phyloP scores from a whole-genome alignment of 352 stramenopile species.

The Globisporangium nunn region DNA sequence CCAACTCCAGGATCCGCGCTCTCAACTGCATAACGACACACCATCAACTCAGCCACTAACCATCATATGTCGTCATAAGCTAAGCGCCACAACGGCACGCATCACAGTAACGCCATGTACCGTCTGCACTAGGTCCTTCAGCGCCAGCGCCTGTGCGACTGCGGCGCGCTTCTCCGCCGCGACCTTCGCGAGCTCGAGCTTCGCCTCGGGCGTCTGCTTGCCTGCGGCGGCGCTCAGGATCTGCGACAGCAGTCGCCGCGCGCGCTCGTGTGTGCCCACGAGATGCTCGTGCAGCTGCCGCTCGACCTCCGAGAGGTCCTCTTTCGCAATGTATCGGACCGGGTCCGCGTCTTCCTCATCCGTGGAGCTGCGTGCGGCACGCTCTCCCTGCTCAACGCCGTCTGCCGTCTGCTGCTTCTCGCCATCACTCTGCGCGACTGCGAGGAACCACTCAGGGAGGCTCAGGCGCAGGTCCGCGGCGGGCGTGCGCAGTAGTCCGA shows the following conservation, averaged over 20 bases:
- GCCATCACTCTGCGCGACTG: slow-evolving; percentile 37
- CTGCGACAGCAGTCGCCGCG: slow-evolving; percentile 27
- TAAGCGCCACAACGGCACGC: too few species aligned
- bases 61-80: neutral
- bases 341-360: slow-evolving; percentile 17
- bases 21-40: slow-evolving; percentile 33
- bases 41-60: neutral
- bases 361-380: neutral
- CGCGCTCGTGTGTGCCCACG: slow-evolving; percentile 20
- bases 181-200: slow-evolving; percentile 48
- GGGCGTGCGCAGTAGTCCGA: slow-evolving; percentile 36
- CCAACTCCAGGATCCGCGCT: slow-evolving; percentile 44
- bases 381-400: neutral
- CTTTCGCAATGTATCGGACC: slow-evolving; percentile 16
- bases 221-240: slow-evolving; percentile 23
- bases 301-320: slow-evolving; percentile 39
- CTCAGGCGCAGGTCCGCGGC: slow-evolving; percentile 36
- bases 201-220: slow-evolving; percentile 16
- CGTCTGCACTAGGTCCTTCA: slow-evolving; percentile 48
- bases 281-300: slow-evolving; percentile 33
- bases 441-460: slow-evolving; percentile 69
- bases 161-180: slow-evolving; percentile 49
- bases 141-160: slow-evolving; percentile 26
- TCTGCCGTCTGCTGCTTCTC: slow-evolving; percentile 21
- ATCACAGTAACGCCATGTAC: slow-evolving; percentile 15